Conservation (phyloP, 106 monocot species). For the Dendrobium officinale region DNA sequence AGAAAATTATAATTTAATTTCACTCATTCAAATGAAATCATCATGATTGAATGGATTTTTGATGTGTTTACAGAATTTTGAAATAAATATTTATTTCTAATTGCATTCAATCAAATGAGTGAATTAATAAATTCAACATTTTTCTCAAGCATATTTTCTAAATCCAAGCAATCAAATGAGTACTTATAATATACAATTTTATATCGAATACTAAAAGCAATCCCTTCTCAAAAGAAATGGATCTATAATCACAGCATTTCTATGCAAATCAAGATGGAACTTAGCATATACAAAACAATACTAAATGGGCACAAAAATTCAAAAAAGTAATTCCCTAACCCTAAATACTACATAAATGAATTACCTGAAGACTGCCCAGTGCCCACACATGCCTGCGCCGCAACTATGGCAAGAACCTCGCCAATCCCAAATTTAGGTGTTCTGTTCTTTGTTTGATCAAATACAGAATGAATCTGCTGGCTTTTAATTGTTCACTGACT, state of each 20-base stretch:
- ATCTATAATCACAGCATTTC: not conserved
- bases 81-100: too few species aligned
- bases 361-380: slow-evolving; percentile 16
- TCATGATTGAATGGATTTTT: too few species aligned
- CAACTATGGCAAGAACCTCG: slow-evolving; percentile 7
- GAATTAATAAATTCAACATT: too few species aligned
- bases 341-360: not conserved
- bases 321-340: not conserved
- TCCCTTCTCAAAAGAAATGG: not conserved
- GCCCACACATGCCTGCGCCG: slow-evolving; percentile 11
- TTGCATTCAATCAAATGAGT: too few species aligned
- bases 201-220: not conserved
- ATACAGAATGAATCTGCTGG: slow-evolving; percentile 14
- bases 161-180: too few species aligned
- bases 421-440: slow-evolving; percentile 20
- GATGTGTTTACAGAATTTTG: too few species aligned
- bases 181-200: not conserved
- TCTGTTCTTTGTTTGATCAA: slow-evolving; percentile 4
- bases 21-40: too few species aligned
- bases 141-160: too few species aligned
- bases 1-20: too few species aligned
- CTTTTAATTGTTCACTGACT: slow-evolving; percentile 5
- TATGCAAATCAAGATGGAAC: not conserved
- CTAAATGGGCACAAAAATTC: not conserved
- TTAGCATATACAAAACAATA: not conserved